Conservation (phyloP, 345 rosid genomes). For the Alliaria petiolata region DNA sequence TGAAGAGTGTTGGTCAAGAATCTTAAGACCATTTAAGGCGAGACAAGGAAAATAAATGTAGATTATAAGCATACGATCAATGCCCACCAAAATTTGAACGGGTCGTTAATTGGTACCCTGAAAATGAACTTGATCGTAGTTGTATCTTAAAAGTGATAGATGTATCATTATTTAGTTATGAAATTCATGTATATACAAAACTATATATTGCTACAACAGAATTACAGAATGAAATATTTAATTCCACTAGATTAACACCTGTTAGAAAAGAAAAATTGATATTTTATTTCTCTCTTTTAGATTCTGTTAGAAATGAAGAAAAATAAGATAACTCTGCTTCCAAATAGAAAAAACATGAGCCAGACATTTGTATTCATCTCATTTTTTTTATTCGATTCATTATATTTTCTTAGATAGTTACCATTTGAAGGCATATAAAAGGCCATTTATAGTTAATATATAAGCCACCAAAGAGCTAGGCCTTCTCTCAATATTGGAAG, state of each 20-base stretch:
- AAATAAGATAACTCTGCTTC: not conserved
- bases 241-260: not conserved
- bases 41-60: not conserved
- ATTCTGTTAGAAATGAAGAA: not conserved
- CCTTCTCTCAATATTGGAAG: too few relatives aligned
- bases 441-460: too few relatives aligned
- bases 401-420: not conserved
- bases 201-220: not conserved
- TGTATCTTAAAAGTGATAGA: not conserved
- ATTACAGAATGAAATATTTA: not conserved
- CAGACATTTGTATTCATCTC: not conserved
- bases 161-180: not conserved
- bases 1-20: not conserved
- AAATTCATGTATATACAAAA: not conserved
- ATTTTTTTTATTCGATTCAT: not conserved
- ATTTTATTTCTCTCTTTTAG: not conserved
- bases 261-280: not conserved
- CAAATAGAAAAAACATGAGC: not conserved
- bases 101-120: not conserved
- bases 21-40: not conserved
- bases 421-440: slow-evolving; percentile 5
- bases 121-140: not conserved
- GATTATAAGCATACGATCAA: not conserved
- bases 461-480: too few relatives aligned
- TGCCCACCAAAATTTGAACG: not conserved